phyloP scores from a whole-genome alignment of 768 basidiomycete genomes.

The Chalciporus sphaerocephalus region DNA sequence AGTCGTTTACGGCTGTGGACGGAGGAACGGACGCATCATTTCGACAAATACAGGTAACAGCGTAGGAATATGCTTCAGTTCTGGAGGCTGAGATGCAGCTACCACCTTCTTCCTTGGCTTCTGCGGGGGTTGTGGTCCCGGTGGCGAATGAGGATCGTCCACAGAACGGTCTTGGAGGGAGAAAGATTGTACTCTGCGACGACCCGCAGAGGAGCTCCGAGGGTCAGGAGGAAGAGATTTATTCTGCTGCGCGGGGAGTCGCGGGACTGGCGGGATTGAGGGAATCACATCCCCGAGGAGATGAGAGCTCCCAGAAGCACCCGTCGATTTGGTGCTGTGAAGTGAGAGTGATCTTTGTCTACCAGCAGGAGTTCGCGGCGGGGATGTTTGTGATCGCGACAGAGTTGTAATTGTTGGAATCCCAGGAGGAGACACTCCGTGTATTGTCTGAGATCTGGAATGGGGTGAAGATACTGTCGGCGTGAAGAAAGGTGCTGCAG shows the following conservation, averaged over 20 bases:
- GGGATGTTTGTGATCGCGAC: slow-evolving; percentile 6
- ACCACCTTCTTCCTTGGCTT: slow-evolving; percentile 43
- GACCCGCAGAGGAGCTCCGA: slow-evolving; percentile 11
- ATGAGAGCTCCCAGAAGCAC: slow-evolving; percentile 14
- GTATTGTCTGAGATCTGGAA: slow-evolving; percentile 1
- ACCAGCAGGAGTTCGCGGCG: neutral
- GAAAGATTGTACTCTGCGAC: slow-evolving; percentile 15
- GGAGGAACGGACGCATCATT: slow-evolving; percentile 47
- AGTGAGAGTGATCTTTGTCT: slow-evolving; percentile 42
- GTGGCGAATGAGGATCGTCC: slow-evolving; percentile 1
- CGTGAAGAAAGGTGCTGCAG: neutral
- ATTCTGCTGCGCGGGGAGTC: slow-evolving; percentile 26
- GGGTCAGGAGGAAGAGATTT: slow-evolving; percentile 43
- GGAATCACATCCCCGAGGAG: slow-evolving; percentile 37
- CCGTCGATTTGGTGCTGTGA: slow-evolving; percentile 45
- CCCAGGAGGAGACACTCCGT: neutral
- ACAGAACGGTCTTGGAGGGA: neutral
- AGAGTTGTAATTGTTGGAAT: neutral
- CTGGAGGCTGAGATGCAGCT: slow-evolving; percentile 61
- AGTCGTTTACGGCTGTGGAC: slow-evolving; percentile 11
- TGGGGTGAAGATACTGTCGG: slow-evolving; percentile 1
- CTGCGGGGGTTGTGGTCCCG: slow-evolving; percentile 12
- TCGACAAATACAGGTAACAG: slow-evolving; percentile 88
- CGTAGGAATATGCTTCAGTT: slow-evolving; percentile 71
- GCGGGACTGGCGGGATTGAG: slow-evolving; percentile 44